Percentiles rank a stretch among this genome's conserved stretches.
These are phyloP conservation scores for Crucibulum cyathiforme DNA, from an alignment of 1,284 basidiomycete genomes.

Conservation along the genomic window DNA sequence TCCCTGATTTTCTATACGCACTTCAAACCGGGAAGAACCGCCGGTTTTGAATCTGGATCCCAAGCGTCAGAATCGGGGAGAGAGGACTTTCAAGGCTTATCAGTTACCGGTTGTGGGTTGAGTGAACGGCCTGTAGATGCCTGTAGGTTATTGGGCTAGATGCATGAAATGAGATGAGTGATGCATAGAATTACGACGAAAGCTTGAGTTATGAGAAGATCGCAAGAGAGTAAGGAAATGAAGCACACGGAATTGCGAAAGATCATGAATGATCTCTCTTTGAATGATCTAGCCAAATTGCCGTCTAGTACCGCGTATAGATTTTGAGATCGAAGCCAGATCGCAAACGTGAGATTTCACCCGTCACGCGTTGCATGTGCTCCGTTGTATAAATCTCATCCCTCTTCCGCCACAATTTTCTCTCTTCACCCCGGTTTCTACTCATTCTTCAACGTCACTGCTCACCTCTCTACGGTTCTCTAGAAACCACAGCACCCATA, in stretches of 20 bases:
- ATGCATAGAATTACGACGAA: too few species aligned
- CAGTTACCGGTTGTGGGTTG: constrained; percentile 10
- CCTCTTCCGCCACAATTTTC: neutral
- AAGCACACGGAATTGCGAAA: neutral
- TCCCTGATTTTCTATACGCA: constrained; percentile 7
- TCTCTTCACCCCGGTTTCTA: constrained; percentile 1
- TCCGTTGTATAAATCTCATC: constrained; percentile 4
- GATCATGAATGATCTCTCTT: neutral
- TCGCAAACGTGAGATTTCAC: constrained; percentile 10
- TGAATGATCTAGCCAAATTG: constrained; percentile 16
- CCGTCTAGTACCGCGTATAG: constrained; percentile 4
- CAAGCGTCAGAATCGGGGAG: constrained; percentile 10
- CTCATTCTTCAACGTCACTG: neutral
- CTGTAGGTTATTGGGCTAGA: too few species aligned
- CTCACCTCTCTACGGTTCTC: neutral
- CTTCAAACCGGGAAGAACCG: constrained; percentile 19
- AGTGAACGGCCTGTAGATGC: neutral
- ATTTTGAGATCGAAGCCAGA: constrained; percentile 5
- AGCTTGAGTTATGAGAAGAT: neutral
- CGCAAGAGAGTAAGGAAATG: neutral
- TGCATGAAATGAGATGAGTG: too few species aligned
- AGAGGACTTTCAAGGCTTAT: constrained; percentile 7
- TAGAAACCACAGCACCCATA: neutral
- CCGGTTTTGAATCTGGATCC: constrained; percentile 11
- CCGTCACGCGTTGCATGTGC: constrained; percentile 25